Base-by-base conservation (phyloP, 495 filamentous ascomycete species). In the Aspergillus campestris region DNA sequence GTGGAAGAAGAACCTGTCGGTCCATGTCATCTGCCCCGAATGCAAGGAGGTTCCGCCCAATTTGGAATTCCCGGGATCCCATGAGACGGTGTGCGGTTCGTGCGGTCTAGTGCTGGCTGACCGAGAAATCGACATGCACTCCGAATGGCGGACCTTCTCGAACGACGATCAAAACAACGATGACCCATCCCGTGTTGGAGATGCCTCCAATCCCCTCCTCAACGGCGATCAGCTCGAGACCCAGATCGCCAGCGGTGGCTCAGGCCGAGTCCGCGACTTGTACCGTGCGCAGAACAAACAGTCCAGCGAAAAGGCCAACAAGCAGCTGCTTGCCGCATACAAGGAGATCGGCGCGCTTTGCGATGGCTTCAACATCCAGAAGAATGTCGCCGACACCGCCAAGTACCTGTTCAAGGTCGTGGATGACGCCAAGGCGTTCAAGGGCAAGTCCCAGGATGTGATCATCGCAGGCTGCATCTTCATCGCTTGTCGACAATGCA, bases 101-200 rank as follows among this genome's bases (percentile, higher is more conserved):
- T 98, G 92, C 55, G 92, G 92, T 15, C 66, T 95, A n/a, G 92
- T 98, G 9, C 73, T 97, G 31, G 83, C 83, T 40, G 86, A 91
- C 59, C 84, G 89, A 48, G 86, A 92, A 55, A 87, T 98, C 43
- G 92, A 97, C 56, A 89, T 88, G 48, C 83, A 94, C 40, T 95
- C 89, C 40, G 92, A 98, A 70, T 98, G 92, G 92, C 87, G 92
- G 56, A 98, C 94, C 7, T 98, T 98, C 65, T 84, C 87, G 47
- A 96, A 95, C 66, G 92, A 98, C 55, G 94, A 98, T 56, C 87
- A 94, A 62, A 88, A 84, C 60, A 88, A 84, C 59, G 92, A 96
- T 52, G 92, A 98, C 60, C 92, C 92, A 1, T 94, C 87, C 42
- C 92, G 92, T 88, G 92, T 98, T 53, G 92, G 92, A 66, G 92